Percentiles rank a stretch among this genome's conserved stretches.
Evolutionary conservation across 1,139 yeast species (phyloP).

Genomic region (Geotrichum cucujoidarum): DNA sequence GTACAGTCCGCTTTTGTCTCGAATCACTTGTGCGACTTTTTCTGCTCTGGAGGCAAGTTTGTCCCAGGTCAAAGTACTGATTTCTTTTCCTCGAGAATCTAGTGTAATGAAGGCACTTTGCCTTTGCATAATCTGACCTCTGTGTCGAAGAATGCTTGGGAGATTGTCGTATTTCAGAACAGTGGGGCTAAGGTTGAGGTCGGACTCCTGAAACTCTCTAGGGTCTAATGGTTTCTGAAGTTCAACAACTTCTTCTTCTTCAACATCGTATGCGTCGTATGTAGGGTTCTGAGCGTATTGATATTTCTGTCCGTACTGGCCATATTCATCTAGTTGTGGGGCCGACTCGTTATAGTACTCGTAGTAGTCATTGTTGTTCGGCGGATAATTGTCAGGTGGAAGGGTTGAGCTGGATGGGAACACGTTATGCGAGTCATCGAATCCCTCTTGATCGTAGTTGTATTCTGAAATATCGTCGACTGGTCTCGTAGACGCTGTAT

Average conservation of each 20-base stretch:
- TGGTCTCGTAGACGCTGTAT: constrained; percentile 15
- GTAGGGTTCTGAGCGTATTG: too few species aligned
- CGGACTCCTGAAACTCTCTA: constrained; percentile 39
- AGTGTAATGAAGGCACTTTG: constrained; percentile 70
- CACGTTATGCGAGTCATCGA: not conserved
- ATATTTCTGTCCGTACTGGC: too few species aligned
- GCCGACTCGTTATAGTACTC: constrained; percentile 1
- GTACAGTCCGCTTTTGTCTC: constrained; percentile 66
- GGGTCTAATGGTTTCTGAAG: constrained; percentile 42
- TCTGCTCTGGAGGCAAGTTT: constrained; percentile 78
- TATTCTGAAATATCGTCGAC: constrained; percentile 8
- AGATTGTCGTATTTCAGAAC: constrained; percentile 51
- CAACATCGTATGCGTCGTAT: too few species aligned
- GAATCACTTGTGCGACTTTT: constrained; percentile 81
- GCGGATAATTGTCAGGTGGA: not conserved
- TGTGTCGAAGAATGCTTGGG: constrained; percentile 63
- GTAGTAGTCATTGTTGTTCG: constrained; percentile 2
- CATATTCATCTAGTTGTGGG: too few species aligned
- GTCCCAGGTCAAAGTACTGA: constrained; percentile 78
- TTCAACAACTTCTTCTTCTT: constrained; percentile 24
- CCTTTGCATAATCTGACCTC: constrained; percentile 61
- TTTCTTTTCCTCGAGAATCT: constrained; percentile 78
- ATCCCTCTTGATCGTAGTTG: constrained; percentile 3
- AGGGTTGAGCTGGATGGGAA: not conserved
- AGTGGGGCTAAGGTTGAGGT: constrained; percentile 32